Base-by-base conservation (phyloP, 352 stramenopile genomes). In the Pythium rhizo-oryzae region DNA sequence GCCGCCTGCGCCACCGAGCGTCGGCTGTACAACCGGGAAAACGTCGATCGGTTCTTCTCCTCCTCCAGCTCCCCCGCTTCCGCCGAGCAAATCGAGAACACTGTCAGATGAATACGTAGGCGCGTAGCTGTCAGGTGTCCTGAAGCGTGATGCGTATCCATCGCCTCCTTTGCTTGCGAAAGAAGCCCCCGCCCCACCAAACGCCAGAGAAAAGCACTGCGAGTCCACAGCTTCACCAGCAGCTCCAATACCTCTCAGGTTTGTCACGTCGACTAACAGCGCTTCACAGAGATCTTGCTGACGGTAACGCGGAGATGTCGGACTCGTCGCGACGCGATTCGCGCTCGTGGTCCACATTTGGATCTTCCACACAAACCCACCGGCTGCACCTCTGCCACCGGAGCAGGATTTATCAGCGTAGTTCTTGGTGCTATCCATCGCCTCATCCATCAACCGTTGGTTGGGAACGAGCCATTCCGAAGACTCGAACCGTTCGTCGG, bases 1-100 rank as follows among this genome's bases (percentile, higher is more conserved):
- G 21, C 94, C 96, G 21, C 96, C 97, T 64, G 83, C 89, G 18
- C 97, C 97, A 18, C 96, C 97, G n/a, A 93, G 70, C 0, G 83
- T 93, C 2, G 83, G 78, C 13, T 93, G 78, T 0, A 87, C 72
- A 1, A 87, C 69, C 49, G 83, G 84, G 18, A 89, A 89, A 9
- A 91, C 52, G 57, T 91, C 84, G 62, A 97, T 92, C 11, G 93
- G 93, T 50, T 94, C 77, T 25, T 78, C 55, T 12, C 89, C 89
- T n/a, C 93, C 92, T 15, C 97, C 87, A 62, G 82, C 91, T 35
- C 96, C 96, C 24, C 96, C 96, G 67, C 92, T 98, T 11, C 96
- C 96, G 33, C 94, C 96, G 15, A 98, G 59, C 7, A 99, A 74
- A 69, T 98, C 92, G 8, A 69, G 58, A 3, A 97, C 73, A 2